Base-by-base conservation (phyloP, 2,329 filamentous ascomycete species). In the Aspergillus sp. region DNA sequence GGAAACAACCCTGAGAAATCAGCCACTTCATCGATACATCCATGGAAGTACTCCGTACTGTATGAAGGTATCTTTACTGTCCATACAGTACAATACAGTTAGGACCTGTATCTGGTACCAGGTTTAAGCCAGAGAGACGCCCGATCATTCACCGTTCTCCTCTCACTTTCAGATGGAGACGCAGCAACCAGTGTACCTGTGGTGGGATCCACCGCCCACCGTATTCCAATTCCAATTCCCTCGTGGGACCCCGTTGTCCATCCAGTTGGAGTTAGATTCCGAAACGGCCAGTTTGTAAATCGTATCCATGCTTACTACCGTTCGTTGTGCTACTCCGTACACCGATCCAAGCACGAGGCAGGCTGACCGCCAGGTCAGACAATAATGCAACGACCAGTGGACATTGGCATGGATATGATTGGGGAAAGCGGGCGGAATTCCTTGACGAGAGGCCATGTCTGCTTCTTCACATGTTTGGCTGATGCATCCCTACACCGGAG, bases 281-380 rank as follows among this genome's bases (percentile, higher is more conserved):
- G 54, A 56, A 56, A 56, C 46, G 45, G 49, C 39, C 54, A 31
- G 9, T 18, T 11, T 9, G 39, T 5, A 24, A 24, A 42, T 42
- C 12, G 14, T 18, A 16, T 42, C 14, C n/a, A 42, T 14, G n/a
- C 39, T 42, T 42, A 42, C n/a, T 42, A 6, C n/a, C 39, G 39
- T 14, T 6, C n/a, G n/a, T 18, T 9, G 14, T 14, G 39, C 12
- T 42, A 46, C 12, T 18, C 16, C 16, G 7, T 42, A 46, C 12
- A 46, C 6, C 16, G 7, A 46, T 46, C 16, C 18, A 16, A 16
- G 42, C 9, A 46, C 16, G 42, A 18, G 18, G 14, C 26, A 22
- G 36, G 36, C 24, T 57, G 32, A 57, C 55, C 49, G 55, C 49
- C 39, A 52, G 26, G 29, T 53, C 49, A 52, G 36, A 49, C 55